Percentiles rank a stretch among this genome's conserved stretches.
Conservation (phyloP, 768 basidiomycete species). For the Agrocybe chaxingu region DNA sequence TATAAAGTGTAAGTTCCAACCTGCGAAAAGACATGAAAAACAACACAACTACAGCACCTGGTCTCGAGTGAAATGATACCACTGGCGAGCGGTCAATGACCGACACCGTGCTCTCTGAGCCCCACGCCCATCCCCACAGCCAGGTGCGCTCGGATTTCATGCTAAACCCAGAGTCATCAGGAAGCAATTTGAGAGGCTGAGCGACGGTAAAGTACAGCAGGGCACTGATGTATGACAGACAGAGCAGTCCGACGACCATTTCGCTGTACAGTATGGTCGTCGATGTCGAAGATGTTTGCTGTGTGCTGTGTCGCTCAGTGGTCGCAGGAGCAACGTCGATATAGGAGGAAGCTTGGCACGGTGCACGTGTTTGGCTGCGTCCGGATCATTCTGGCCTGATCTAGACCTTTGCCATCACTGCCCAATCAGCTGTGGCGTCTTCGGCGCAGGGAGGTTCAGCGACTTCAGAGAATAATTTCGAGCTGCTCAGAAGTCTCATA, state of each 20-base stretch:
- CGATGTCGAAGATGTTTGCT: neutral
- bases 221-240: constrained; percentile 20
- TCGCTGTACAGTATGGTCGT: constrained; percentile 4
- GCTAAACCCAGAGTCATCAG: constrained; percentile 23
- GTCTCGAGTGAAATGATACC: constrained; percentile 67
- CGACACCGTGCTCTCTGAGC: constrained; percentile 66
- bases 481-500: too few species aligned
- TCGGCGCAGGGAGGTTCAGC: too few species aligned
- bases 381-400: too few species aligned
- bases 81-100: constrained; percentile 74
- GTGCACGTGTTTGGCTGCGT: too few species aligned
- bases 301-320: neutral
- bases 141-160: constrained; percentile 52
- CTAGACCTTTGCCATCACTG: too few species aligned
- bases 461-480: too few species aligned
- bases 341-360: neutral
- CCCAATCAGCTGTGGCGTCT: too few species aligned
- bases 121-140: constrained; percentile 67
- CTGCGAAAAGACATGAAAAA: neutral
- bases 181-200: constrained; percentile 27
- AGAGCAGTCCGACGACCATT: constrained; percentile 30
- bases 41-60: constrained; percentile 32
- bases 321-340: neutral
- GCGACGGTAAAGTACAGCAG: constrained; percentile 23
- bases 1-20: constrained; percentile 9